These are phyloP conservation scores for Plasmodium vinckei DNA, from an alignment of 169 alveolate species.

Conservation along the genomic window DNA sequence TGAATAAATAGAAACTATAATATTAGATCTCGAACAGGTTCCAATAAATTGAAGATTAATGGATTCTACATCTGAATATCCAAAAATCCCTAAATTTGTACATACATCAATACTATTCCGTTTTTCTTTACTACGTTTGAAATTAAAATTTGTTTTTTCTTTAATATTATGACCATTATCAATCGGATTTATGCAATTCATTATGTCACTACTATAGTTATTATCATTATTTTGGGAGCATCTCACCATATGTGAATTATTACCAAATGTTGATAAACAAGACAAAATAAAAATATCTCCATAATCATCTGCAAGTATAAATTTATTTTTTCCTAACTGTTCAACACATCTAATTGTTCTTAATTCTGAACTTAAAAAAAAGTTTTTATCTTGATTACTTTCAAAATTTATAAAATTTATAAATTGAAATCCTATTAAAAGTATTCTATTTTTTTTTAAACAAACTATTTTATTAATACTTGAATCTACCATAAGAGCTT, in stretches of 20 bases:
- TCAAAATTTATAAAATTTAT: constrained; percentile 48
- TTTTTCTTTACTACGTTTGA: background rate
- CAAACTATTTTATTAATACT: constrained; percentile 64
- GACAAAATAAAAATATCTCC: constrained; percentile 61
- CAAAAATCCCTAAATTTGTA: background rate
- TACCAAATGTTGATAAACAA: background rate
- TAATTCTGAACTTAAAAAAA: constrained; percentile 60
- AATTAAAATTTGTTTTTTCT: background rate
- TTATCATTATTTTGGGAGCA: background rate
- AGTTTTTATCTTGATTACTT: constrained; percentile 24
- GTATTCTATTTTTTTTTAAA: constrained; percentile 29
- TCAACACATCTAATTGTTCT: constrained; percentile 73
- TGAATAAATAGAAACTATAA: constrained; percentile 40
- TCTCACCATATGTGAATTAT: background rate
- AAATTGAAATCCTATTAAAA: constrained; percentile 68
- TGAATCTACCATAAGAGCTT: constrained; percentile 55
- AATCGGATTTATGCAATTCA: background rate
- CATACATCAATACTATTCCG: background rate
- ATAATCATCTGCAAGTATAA: constrained; percentile 68
- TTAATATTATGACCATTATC: background rate
- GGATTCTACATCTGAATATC: constrained; percentile 4
- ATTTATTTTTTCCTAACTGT: constrained; percentile 10
- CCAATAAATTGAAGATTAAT: constrained; percentile 61
- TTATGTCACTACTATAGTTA: background rate
- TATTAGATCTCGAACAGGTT: constrained; percentile 59